A percentile compares a stretch with the other conserved stretches of the same genome.
These are phyloP conservation scores for Ogataea degrootiae DNA, from an alignment of 805 yeast genomes.

Conservation along the genomic window DNA sequence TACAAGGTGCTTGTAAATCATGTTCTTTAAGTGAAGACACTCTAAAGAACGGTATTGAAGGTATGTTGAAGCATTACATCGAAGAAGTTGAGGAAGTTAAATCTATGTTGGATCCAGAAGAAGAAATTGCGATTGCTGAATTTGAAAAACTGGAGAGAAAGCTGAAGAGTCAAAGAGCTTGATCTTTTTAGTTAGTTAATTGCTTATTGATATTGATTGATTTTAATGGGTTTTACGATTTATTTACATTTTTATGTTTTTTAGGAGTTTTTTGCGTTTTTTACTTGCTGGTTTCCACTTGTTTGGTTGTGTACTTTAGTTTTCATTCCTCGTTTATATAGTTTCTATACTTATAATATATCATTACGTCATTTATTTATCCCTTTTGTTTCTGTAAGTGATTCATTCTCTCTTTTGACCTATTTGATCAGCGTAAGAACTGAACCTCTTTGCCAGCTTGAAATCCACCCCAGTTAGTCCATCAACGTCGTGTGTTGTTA, in stretches of 20 bases:
- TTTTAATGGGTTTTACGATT: background rate
- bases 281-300: too few relatives aligned
- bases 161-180: slow-evolving; percentile 31
- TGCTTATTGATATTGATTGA: background rate
- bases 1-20: slow-evolving; percentile 70
- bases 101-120: slow-evolving; percentile 34
- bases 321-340: background rate
- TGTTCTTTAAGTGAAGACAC: slow-evolving; percentile 66
- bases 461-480: slow-evolving; percentile 55
- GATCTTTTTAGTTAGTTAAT: background rate
- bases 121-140: slow-evolving; percentile 66
- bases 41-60: slow-evolving; percentile 62
- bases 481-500: slow-evolving; percentile 63
- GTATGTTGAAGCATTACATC: slow-evolving; percentile 65
- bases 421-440: slow-evolving; percentile 29
- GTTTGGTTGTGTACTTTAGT: too few relatives aligned
- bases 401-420: slow-evolving; percentile 5
- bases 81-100: slow-evolving; percentile 61
- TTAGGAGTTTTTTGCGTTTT: too few relatives aligned
- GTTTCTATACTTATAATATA: background rate
- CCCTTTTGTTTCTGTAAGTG: background rate
- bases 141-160: slow-evolving; percentile 77
- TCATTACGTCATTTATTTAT: background rate
- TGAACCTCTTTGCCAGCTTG: slow-evolving; percentile 47
- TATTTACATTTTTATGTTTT: background rate